Base-by-base conservation (phyloP, 2,329 filamentous ascomycete species). In the Epichloe uncinata region DNA sequence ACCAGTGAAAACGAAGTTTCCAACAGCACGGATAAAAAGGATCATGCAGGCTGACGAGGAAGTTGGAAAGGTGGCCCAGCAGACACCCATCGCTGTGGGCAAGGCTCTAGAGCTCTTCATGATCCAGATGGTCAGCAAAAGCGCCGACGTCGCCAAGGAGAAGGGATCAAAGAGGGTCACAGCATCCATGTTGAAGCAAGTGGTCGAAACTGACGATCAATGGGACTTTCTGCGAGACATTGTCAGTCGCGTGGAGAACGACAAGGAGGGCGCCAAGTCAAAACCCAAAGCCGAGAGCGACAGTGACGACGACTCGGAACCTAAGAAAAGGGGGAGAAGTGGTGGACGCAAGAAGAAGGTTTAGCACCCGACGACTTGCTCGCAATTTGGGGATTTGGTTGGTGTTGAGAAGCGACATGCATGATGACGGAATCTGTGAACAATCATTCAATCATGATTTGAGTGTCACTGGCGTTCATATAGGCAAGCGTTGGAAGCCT, bases 1-100 rank as follows among this genome's bases (percentile, higher is more conserved):
- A 67, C 75, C 88, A 42, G 88, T 98, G 59, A 87, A 81, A 67
- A 97, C 91, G 35, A 96, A 96, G 61, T 98, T 98, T 61, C 93
- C 93, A 1, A 95, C 95, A 34, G 93, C 93, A 12, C 79, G 93
- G 54, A 98, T 98, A 73, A 98, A 98, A 75, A 82, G 93, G 47
- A 97, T 98, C 61, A 97, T 98, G 93, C 93, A 98, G 69, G 91
- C 91, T 11, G 93, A 98, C 62, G 93, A 98, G 63, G 93, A 98
- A 65, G 90, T 98, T 0, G 93, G 93, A 54, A 98, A 98, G 70
- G 93, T 98, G 9, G 90, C 93, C 4, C 93, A 98, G 68, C 93
- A 97, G 54, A 96, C 93, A 0, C 91, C 91, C 15, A 94, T 95
- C 50, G 93, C 91, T 26, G 91, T 97, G 42, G 87, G 87, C 57